Percentiles rank a stretch among this genome's conserved stretches.
phyloP scores from a whole-genome alignment of 2,329 filamentous ascomycete species.

The Pyricularia sp. region DNA sequence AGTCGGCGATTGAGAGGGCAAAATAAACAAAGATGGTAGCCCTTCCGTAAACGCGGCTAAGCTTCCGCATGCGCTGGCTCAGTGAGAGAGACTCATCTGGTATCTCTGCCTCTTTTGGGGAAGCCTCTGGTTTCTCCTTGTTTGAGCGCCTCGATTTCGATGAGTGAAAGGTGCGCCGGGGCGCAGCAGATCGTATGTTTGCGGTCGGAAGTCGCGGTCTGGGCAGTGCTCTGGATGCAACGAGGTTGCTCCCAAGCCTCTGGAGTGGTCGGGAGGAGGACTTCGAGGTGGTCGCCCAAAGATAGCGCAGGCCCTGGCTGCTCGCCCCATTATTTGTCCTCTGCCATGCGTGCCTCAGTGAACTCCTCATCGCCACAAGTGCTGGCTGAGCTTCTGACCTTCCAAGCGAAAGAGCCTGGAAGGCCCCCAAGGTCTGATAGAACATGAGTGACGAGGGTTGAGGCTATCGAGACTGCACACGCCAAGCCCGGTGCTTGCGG shows the following conservation, averaged over 20 bases:
- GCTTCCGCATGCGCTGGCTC: constrained; percentile 66
- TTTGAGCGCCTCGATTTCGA: constrained; percentile 15
- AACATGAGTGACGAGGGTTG: neutral
- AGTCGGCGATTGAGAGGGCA: constrained; percentile 73
- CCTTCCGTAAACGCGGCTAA: constrained; percentile 93
- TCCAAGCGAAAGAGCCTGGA: neutral
- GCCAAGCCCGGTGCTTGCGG: neutral
- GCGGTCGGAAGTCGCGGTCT: neutral
- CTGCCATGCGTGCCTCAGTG: neutral
- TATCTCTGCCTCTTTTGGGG: neutral
- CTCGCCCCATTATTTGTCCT: neutral
- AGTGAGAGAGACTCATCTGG: constrained; percentile 37
- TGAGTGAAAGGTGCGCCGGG: constrained; percentile 18
- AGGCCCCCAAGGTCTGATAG: neutral
- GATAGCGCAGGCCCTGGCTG: neutral
- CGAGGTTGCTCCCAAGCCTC: neutral
- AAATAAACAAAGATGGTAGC: constrained; percentile 87
- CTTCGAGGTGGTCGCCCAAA: neutral
- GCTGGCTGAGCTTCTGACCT: neutral
- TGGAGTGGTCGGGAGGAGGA: neutral
- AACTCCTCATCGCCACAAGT: neutral
- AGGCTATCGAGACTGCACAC: neutral
- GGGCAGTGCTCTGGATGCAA: neutral
- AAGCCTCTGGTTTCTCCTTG: neutral
- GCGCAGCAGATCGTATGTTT: neutral